Base-by-base conservation (phyloP, 2,329 filamentous ascomycete genomes). In the Alternaria conjuncta region DNA sequence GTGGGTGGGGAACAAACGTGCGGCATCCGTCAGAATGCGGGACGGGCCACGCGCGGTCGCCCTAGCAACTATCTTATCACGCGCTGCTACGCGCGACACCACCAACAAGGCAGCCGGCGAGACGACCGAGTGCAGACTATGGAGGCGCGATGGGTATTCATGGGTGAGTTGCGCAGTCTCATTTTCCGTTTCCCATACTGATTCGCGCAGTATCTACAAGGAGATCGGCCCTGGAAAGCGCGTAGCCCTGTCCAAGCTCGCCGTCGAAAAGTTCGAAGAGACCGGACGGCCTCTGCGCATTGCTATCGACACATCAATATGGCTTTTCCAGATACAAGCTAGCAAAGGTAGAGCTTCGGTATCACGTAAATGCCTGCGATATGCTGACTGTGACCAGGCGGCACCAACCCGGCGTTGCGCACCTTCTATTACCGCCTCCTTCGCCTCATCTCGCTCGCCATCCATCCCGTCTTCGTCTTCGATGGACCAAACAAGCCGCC, bases 271-370 rank as follows among this genome's bases (percentile, higher is more conserved):
- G 70, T 87, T 96, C 67, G 88, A 93, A 73, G 81, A 86, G 57
- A 89, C 88, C 11, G 86, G 87, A 23, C 87, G 90, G 2, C 94
- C 94, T 0, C 84, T 98, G 44, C 90, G 94, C 44, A 85, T 99
- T 50, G 96, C 96, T 43, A 92, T 99, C 68, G 96, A 99, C 77
- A 92, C 97, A 71, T 93, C 94, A 3, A 98, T 99, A 76, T 99
- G 96, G 96, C 91, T 97, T 47, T 98, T 97, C 75, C 96, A 99
- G 75, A 90, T 90, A 12, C 94, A 97, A 76, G 90, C 93, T 13
- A 92, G 92, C 18, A 89, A 89, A 82, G 93, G 88, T 87, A 74
- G 20, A 51, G 18, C 30, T 72, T 61, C 23, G 18, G n/a, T 7
- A 7, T 3, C 7, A 9, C 23, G 26, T 18, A 32, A 55, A 30